Evolutionary conservation across 2,329 filamentous ascomycete genomes (phyloP), one percentile per base, ranked within the genome.

Genomic region (Pyricularia sp.): DNA sequence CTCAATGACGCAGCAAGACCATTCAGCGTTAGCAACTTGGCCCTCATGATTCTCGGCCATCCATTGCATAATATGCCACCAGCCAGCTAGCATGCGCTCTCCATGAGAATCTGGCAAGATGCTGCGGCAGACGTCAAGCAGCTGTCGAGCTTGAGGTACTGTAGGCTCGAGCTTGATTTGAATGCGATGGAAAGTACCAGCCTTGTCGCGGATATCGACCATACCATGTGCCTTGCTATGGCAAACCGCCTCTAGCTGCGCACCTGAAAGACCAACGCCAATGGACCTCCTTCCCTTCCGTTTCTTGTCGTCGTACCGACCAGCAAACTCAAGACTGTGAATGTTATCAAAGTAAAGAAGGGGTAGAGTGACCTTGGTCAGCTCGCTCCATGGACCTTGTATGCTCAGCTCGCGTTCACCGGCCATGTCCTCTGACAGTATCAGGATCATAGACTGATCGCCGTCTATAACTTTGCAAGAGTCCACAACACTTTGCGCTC

Each of bases 41-140:
- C 80, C 75, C 0, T 65, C 64, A 3, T 67, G 57, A 13, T 66
- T 67, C 7, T 64, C 71, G 33, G 77, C 76, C 55, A 90, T 77
- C 89, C 89, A 93, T 67, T 85, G 84, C 75, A 89, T 82, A 24
- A 84, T 81, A 71, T 90, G 87, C 82, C 89, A 89, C 88, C 89
- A 93, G 2, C 83, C 85, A 10, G 86, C 81, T 65, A 90, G 76
- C 10, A 91, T 75, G 30, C 79, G 89, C 76, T 78, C 87, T 66
- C 76, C 84, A 55, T 82, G 79, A 0, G 80, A 78, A 24, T 84
- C 78, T 7, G 84, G 84, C 31, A 92, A 73, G 40, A 89, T 81
- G 68, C 87, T 86, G 65, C 83, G 83, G 71, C 88, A 88, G 19
- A 84, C 77, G 35, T 83, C 78, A 9, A 93, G 76, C 9, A 87